Evolutionary conservation across 257 asterid genomes (phyloP).

Genomic region (Fraxinus excelsior): DNA sequence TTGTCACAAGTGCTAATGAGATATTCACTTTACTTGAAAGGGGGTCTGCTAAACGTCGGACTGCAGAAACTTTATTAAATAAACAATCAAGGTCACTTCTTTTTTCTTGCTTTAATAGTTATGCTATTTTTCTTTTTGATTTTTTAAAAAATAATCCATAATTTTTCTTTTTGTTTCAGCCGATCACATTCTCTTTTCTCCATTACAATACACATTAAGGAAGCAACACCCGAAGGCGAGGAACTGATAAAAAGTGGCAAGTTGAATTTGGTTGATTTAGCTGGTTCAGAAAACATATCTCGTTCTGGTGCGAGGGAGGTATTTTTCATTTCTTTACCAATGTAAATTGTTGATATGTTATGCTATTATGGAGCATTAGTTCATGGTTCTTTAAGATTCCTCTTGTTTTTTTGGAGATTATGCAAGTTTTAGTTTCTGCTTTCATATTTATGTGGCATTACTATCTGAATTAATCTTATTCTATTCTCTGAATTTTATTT

Average conservation of each 20-base stretch:
- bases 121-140: background rate
- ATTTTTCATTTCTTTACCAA: background rate
- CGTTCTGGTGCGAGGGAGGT: slow-evolving; percentile 98
- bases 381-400: background rate
- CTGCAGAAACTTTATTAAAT: slow-evolving; percentile 83
- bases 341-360: background rate
- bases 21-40: slow-evolving; percentile 76
- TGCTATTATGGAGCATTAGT: background rate
- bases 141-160: slow-evolving; percentile 6
- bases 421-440: background rate
- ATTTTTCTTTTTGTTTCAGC: slow-evolving; percentile 47
- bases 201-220: slow-evolving; percentile 89
- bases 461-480: background rate
- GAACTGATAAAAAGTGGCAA: slow-evolving; percentile 89
- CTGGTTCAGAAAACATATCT: slow-evolving; percentile 90
- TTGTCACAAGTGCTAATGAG: slow-evolving; percentile 72
- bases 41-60: slow-evolving; percentile 86
- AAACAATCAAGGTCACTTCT: slow-evolving; percentile 76
- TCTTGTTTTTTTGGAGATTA: background rate
- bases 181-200: slow-evolving; percentile 95
- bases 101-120: slow-evolving; percentile 5
- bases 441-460: background rate
- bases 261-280: slow-evolving; percentile 86
- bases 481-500: background rate
- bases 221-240: slow-evolving; percentile 91